These are phyloP conservation scores for Mycena galopus DNA, from an alignment of 768 basidiomycete genomes.

Conservation along the genomic window DNA sequence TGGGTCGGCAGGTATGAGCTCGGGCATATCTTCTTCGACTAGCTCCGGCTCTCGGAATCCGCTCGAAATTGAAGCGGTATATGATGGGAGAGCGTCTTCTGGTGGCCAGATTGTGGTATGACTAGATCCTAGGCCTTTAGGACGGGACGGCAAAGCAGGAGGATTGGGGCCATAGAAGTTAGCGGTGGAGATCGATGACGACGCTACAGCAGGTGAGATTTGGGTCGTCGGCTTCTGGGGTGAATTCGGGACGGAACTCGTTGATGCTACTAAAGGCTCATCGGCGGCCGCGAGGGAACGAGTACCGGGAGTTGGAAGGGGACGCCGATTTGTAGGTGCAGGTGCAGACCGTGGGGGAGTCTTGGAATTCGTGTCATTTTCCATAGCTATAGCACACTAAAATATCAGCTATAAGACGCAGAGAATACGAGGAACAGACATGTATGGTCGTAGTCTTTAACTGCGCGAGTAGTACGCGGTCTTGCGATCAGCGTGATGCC, in stretches of 20 bases:
- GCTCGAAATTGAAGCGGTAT: slow-evolving; percentile 46
- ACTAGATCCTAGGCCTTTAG: slow-evolving; percentile 56
- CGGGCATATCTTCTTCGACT: slow-evolving; percentile 54
- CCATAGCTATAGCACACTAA: slow-evolving; percentile 52
- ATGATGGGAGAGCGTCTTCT: slow-evolving; percentile 53
- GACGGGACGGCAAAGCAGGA: slow-evolving; percentile 55
- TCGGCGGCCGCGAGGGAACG: slow-evolving; percentile 53
- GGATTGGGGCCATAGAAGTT: slow-evolving; percentile 53
- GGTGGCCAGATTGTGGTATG: slow-evolving; percentile 55
- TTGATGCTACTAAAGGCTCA: slow-evolving; percentile 25
- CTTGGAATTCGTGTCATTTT: slow-evolving; percentile 61
- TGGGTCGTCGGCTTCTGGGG: slow-evolving; percentile 10
- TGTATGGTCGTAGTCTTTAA: slow-evolving; percentile 4
- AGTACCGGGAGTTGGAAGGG: slow-evolving; percentile 59
- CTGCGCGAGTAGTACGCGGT: neutral
- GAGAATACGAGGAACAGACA: slow-evolving; percentile 17
- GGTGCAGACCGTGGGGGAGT: slow-evolving; percentile 38
- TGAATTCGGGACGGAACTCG: slow-evolving; percentile 25
- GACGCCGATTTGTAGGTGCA: slow-evolving; percentile 52
- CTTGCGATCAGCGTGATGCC: neutral
- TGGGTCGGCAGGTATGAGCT: slow-evolving; percentile 53
- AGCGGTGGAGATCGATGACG: slow-evolving; percentile 32
- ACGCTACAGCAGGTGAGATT: slow-evolving; percentile 12
- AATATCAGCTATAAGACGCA: neutral
- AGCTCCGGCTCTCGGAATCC: slow-evolving; percentile 71